phyloP scores from a whole-genome alignment of 2,329 filamentous ascomycete species.

The Nigrospora osmanthi region DNA sequence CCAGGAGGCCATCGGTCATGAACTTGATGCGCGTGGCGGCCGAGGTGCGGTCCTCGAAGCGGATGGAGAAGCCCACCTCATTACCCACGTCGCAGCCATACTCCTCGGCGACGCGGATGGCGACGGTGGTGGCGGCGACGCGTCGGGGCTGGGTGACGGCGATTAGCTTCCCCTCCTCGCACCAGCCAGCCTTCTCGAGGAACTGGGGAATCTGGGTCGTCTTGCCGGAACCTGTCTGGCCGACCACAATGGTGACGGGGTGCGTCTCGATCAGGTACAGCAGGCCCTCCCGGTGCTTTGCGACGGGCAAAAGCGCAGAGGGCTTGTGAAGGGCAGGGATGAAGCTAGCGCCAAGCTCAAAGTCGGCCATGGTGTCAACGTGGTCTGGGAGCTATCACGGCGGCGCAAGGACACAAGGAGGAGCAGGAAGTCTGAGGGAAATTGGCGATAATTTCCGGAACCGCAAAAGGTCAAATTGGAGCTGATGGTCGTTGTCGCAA shows the following conservation, averaged over 20 bases:
- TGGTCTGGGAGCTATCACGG: too few species aligned
- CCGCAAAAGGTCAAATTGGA: too few species aligned
- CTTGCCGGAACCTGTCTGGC: conserved; percentile 91
- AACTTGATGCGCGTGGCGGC: conserved; percentile 86
- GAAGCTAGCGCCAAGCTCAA: conserved; percentile 48
- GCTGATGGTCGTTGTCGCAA: too few species aligned
- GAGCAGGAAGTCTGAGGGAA: too few species aligned
- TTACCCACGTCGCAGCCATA: conserved; percentile 79
- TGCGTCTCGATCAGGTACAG: conserved; percentile 81
- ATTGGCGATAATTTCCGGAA: too few species aligned
- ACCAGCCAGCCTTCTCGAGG: conserved; percentile 84
- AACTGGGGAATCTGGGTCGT: conserved; percentile 95
- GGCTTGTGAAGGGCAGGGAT: conserved; percentile 86
- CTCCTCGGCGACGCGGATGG: conserved; percentile 82
- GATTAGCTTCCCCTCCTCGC: conserved; percentile 71
- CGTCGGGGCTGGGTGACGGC: conserved; percentile 84
- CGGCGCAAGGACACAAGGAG: too few species aligned
- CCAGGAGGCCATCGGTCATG: conserved; percentile 83
- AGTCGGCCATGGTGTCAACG: conserved; percentile 39
- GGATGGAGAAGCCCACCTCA: conserved; percentile 87
- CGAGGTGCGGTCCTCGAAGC: conserved; percentile 87
- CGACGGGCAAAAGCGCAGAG: conserved; percentile 74
- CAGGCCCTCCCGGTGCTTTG: conserved; percentile 69
- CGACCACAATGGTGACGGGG: conserved; percentile 81
- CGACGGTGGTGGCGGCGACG: conserved; percentile 86